Base-by-base conservation (phyloP, 1,284 basidiomycete species). In the Leccinum laetum region DNA sequence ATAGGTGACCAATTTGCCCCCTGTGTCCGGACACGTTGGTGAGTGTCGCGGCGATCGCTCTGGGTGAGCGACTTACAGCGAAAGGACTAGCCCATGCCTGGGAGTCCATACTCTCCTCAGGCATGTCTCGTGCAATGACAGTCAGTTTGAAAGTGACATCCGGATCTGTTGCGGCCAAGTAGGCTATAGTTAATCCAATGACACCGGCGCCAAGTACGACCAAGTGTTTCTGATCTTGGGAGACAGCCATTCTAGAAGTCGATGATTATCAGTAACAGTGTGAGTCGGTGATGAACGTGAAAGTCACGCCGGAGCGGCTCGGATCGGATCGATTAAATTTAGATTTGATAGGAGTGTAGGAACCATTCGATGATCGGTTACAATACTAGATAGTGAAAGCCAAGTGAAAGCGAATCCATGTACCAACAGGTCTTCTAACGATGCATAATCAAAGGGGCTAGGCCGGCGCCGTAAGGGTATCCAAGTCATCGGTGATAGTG, bases 1-100 rank as follows among this genome's bases (percentile, higher is more conserved):
- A 87, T 84, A 4, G 89, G 86, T 16, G 84, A 83, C 87, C 88
- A 91, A 73, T 89, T 88, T 44, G 88, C 88, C 21, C 89, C 89
- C 83, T 88, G 69, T 16, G 1, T 44, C 11, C 35, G 41, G 41
- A 56, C 2, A 26, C 46, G 52, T 35, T 13, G 37, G 55, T 64
- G 39, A 64, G 35, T n/a, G 16, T 56, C 18, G 44, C 41, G 18
- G 59, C 16, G 13, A 29, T 62, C 35, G 44, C 56, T 10, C 49
- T 4, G 24, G 41, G 62, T 61, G 44, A 61, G 61, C 14, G 55
- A 79, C 85, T 69, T 65, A 87, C 88, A 46, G 90, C 90, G 85
- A 91, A 92, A 1, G 91, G 90, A 65, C 82, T 85, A 0, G 90
- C 85, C 75, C 90, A 92, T 0, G 79, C 83, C 60, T 85, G 84